Evolutionary conservation across 768 basidiomycete genomes (phyloP), one percentile per base, ranked within the genome.

Genomic region (Lactarius sp.): DNA sequence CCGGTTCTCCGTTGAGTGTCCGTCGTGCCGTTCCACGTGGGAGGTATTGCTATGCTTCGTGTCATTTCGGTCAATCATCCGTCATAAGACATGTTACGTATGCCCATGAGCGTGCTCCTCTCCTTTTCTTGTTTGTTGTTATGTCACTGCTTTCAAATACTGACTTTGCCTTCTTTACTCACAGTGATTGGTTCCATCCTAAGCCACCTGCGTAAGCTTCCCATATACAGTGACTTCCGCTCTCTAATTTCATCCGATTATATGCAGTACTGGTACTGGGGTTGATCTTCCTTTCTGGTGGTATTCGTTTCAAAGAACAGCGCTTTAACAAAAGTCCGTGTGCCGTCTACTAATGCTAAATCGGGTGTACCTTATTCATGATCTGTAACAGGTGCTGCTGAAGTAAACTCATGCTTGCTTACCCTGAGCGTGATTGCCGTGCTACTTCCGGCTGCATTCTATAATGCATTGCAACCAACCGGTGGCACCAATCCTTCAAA

Each of bases 271-370:
- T 94, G 56, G 85, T 94, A 18, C 79, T 94, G 34, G 92, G 92
- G 54, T 92, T 94, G 92, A 92, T 90, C 70, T 93, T 93, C 76
- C 92, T 93, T 68, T 89, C 88, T 22, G 91, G 90, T 60, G 91
- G 91, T 20, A 75, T 85, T 56, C 82, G 82, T 68, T 92, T 84
- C 70, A 87, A 86, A 20, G 87, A 92, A 68, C 91, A 92, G 75
- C 89, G 86, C 1, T 90, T 92, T 69, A 85, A 85, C 53, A 75
- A 80, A 46, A 85, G 90, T 90, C 66, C 70, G 88, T 77, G 54
- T 65, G 33, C 36, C 34, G 46, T 42, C 18, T 41, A 51, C 33
- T 39, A n/a, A 22, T 41, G 1, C 4, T 5, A 14, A 39, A 9
- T 41, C 42, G 59, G 37, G 4, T 14, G 14, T 18, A 22, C 42